Conservation (phyloP, 2,329 filamentous ascomycete species). For the Pseudocercospora macadamiae region DNA sequence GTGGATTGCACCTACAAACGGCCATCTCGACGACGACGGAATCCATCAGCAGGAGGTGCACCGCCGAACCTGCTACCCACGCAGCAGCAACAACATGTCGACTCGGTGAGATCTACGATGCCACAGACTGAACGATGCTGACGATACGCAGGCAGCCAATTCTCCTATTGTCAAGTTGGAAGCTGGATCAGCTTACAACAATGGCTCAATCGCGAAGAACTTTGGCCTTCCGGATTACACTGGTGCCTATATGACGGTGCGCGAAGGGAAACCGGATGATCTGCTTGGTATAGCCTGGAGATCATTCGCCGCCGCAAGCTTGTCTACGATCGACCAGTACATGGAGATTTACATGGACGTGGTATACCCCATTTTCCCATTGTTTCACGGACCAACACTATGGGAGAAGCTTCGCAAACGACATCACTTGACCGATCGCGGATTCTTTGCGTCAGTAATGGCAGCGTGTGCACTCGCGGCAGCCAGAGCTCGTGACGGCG, state of each 20-base stretch:
- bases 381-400: conserved; percentile 55
- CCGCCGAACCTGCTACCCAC: conserved; percentile 31
- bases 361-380: conserved; percentile 58
- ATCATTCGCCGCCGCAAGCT: conserved; percentile 46
- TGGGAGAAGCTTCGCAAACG: conserved; percentile 44
- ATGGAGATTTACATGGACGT: conserved; percentile 57
- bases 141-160: conserved; percentile 16
- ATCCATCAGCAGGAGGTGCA: conserved; percentile 24
- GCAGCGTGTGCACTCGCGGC: conserved; percentile 55
- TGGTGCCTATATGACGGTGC: conserved; percentile 27
- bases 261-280: conserved; percentile 32
- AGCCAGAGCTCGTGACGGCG: conserved; percentile 54
- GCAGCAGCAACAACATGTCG: conserved; percentile 19
- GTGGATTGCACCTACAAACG: conserved; percentile 54
- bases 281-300: conserved; percentile 42
- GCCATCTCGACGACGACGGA: conserved; percentile 44
- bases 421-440: conserved; percentile 49
- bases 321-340: conserved; percentile 44
- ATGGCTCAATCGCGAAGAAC: conserved; percentile 1
- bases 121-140: neutral
- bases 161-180: conserved; percentile 26
- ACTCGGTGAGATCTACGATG: conserved; percentile 4
- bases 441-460: conserved; percentile 56
- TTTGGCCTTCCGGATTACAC: conserved; percentile 22
- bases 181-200: conserved; percentile 4